Base-by-base conservation (phyloP, 495 filamentous ascomycete genomes). In the Bacidia gigantensis region DNA sequence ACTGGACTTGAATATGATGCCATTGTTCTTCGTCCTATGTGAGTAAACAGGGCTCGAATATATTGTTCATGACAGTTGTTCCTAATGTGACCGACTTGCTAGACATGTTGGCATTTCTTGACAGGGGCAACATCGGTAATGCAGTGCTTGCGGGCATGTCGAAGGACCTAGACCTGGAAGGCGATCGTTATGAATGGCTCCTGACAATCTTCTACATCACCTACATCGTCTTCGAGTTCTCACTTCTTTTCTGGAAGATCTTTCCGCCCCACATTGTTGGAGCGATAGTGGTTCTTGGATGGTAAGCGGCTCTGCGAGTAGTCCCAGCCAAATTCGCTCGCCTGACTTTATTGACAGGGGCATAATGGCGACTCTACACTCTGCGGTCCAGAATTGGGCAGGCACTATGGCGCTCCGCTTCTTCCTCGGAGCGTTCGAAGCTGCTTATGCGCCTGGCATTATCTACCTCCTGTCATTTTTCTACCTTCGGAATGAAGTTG, bases 391-490 rank as follows among this genome's bases (percentile, higher is more conserved):
- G 44, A 71, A 66, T 49, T 81, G 69, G 68, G 58, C 57, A 1
- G 69, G 66, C 5, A 59, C 81, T 55, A 72, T 82, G 61, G 63
- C 62, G 14, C 67, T 69, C 25, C 67, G 77, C 3, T 74, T 70
- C 49, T 68, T 79, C 44, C 61, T 81, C 0, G 77, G 74, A 3
- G 61, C 70, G n/a, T 69, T 72, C n/a, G 80, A 84, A 60, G 78
- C 77, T 10, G 75, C 66, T 3, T 82, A 67, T 48, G 75, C 66
- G n/a, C 63, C 56, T 51, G 80, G 79, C 1, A 62, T 82, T 3
- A 76, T 78, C 1, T 81, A 72, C 49, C 65, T 82, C 0, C 68
- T 84, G 0, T 77, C 72, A 2, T 82, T 81, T 63, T 84, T 84
- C 67, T 86, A 84, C 57, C 71, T 75, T 14, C 62, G 82, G 2